Evolutionary conservation across 2,329 filamentous ascomycete species (phyloP), one percentile per base, ranked within the genome.

Genomic region (Alternaria consortialis): DNA sequence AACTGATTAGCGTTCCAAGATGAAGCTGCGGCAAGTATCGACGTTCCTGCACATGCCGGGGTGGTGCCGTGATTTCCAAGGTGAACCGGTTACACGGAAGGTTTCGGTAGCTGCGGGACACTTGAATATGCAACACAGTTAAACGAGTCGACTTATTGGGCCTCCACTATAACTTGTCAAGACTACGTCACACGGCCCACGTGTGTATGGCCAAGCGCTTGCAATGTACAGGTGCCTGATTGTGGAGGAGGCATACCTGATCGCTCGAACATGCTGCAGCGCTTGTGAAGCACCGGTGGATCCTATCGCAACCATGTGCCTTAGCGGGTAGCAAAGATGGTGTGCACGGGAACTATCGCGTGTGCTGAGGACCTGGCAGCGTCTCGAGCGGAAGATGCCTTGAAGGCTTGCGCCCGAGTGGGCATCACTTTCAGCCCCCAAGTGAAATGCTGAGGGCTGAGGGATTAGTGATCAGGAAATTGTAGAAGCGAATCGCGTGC

Each of bases 11-110:
- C 39, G 37, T 52, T 53, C 39, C 46, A 56, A 43, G 54, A 43
- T 43, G 20, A 37, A 37, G 39, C 44, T 40, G 50, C 29, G 50
- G 34, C 55, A 53, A 36, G 36, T 50, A 50, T 59, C 25, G 37
- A 44, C 43, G 36, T 56, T 59, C 17, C 36, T 64, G 60, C 58
- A 56, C 44, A 52, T 44, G 39, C 54, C 34, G 46, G 56, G 43
- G 40, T 58, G 39, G 54, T 60, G 50, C 50, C 40, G 53, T 48
- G 43, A 58, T 29, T 12, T 53, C 51, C 39, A 60, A 54, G 32
- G 55, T 50, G 47, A 54, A 58, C 58, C 61, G 59, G 64, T 68
- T 59, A 68, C 56, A 62, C 63, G 65, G 60, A 64, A 60, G 53
- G 58, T 60, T 58, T 60, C 54, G 60, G 60, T 58, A 50, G 51